Evolutionary conservation across 768 basidiomycete genomes (phyloP), one percentile per base, ranked within the genome.

Genomic region (Dendrothele bispora): DNA sequence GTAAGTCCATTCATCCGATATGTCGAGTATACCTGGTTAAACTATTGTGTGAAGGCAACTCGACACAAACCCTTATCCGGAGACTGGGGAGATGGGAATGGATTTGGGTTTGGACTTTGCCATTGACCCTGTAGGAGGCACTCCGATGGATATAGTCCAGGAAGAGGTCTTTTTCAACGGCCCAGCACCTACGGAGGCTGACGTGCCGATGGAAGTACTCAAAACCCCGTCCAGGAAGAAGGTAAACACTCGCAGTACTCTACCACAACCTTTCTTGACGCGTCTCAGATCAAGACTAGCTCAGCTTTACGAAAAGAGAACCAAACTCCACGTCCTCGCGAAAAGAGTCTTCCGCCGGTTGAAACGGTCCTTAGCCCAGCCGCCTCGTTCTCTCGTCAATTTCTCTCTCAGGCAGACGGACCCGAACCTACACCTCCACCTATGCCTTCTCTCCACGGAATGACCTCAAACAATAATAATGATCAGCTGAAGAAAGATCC

Each of bases 331-430:
- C 38, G 27, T 50, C 51, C 46, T 4, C 38, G 21, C n/a, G 17
- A 27, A n/a, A n/a, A n/a, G n/a, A n/a, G n/a, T n/a, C n/a, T n/a
- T n/a, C n/a, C 36, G 26, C 48, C 49, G 35, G 15, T 25, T 21
- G 26, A 11, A 25, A 21, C 5, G 25, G 34, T 53, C 21, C 42
- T 55, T n/a, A 65, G 66, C 53, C 65, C 70, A 4, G 57, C 66
- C 11, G 61, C 58, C 6, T 69, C 72, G 22, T 75, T 76, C 55
- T 72, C 71, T 15, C 67, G 61, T n/a, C 25, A 17, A 7, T 75
- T 29, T n/a, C 52, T 77, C 27, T 68, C 71, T n/a, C 76, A 77
- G 60, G 73, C 47, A 44, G 52, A 22, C 12, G 12, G 30, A 15
- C 25, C n/a, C 11, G n/a, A 57, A 63, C 28, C 41, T 57, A 30